phyloP scores from a whole-genome alignment of 257 asterid genomes.

The Misopates orontium region DNA sequence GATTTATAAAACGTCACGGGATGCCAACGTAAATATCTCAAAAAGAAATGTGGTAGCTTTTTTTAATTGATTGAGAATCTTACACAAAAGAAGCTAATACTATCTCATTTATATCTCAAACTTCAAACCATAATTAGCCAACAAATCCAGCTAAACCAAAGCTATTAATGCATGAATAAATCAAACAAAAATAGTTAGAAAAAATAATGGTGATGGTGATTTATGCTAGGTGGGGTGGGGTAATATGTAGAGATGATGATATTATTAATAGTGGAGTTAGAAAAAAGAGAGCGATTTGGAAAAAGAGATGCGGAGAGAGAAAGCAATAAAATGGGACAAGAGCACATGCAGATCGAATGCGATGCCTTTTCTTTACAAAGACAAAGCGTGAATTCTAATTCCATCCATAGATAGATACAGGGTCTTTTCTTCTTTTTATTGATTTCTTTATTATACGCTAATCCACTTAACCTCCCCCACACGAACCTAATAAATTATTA shows the following conservation, averaged over 20 bases:
- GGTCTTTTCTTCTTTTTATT: conserved; percentile 16
- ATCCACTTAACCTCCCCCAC: conserved; percentile 35
- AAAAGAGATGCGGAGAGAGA: conserved; percentile 36
- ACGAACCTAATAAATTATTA: conserved; percentile 14
- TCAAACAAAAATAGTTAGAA: neutral
- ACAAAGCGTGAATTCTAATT: conserved; percentile 50
- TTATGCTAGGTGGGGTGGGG: conserved; percentile 33
- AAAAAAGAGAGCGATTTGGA: neutral
- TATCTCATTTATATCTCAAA: too few species aligned
- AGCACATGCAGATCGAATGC: conserved; percentile 71
- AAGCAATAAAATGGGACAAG: conserved; percentile 50
- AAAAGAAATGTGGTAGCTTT: too few species aligned
- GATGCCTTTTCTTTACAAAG: conserved; percentile 41
- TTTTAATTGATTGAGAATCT: too few species aligned
- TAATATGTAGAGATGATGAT: neutral
- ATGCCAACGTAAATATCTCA: too few species aligned
- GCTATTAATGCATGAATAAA: neutral
- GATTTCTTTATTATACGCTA: conserved; percentile 7
- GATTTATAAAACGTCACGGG: too few species aligned
- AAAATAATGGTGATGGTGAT: neutral
- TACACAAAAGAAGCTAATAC: too few species aligned
- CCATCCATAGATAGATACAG: conserved; percentile 12
- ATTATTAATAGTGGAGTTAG: too few species aligned
- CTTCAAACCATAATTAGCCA: too few species aligned
- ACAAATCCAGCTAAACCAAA: too few species aligned